These are phyloP conservation scores for Amphicarpaea edgeworthii DNA, from an alignment of 306 rosid genomes.

Conservation along the genomic window DNA sequence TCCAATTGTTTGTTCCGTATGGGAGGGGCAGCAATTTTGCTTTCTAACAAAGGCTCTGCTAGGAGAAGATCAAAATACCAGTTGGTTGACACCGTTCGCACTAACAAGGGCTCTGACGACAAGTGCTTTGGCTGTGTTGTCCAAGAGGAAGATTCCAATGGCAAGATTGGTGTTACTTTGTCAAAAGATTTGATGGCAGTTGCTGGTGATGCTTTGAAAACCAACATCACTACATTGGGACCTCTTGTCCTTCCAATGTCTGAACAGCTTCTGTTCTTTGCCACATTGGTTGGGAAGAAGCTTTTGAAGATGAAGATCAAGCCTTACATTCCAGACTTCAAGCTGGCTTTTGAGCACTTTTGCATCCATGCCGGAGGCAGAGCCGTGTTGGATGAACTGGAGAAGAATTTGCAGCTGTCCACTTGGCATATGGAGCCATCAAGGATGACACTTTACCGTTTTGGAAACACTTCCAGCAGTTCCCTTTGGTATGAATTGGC, in stretches of 20 bases:
- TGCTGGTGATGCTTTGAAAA: slow-evolving; percentile 89
- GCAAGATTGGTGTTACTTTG: slow-evolving; percentile 80
- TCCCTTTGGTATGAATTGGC: slow-evolving; percentile 88
- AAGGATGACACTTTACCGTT: slow-evolving; percentile 82
- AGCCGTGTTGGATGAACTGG: slow-evolving; percentile 83
- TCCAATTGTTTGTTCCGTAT: slow-evolving; percentile 83
- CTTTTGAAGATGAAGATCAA: slow-evolving; percentile 82
- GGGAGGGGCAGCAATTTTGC: slow-evolving; percentile 88
- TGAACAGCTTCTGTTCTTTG: slow-evolving; percentile 79
- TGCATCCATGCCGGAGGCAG: slow-evolving; percentile 90
- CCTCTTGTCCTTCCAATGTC: slow-evolving; percentile 89
- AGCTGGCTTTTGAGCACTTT: slow-evolving; percentile 86
- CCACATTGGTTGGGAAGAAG: slow-evolving; percentile 73
- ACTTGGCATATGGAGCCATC: slow-evolving; percentile 96
- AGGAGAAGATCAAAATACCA: slow-evolving; percentile 75
- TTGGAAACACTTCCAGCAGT: slow-evolving; percentile 92
- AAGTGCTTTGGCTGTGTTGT: slow-evolving; percentile 80
- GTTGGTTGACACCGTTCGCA: slow-evolving; percentile 76
- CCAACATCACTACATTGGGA: slow-evolving; percentile 83
- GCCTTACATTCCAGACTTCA: slow-evolving; percentile 87
- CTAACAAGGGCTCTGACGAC: slow-evolving; percentile 80
- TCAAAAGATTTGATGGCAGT: slow-evolving; percentile 92
- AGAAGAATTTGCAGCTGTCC: slow-evolving; percentile 81
- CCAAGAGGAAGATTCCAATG: slow-evolving; percentile 78
- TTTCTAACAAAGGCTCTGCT: slow-evolving; percentile 76